phyloP scores from a whole-genome alignment of 805 yeast species.

The Myxozyma nipponensis region DNA sequence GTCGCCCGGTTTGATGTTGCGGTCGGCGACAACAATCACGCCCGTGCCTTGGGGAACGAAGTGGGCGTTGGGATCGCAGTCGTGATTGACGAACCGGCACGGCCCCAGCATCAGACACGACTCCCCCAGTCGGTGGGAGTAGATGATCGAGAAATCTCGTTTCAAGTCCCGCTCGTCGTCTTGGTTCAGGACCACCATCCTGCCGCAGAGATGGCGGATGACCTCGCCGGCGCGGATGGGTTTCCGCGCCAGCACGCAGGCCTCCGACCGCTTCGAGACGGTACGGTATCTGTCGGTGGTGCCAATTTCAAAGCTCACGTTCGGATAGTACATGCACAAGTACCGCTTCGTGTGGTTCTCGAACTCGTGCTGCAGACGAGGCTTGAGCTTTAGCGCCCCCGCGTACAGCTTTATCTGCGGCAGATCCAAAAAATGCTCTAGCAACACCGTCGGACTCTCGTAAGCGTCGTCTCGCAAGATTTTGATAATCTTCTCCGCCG shows the following conservation, averaged over 20 bases:
- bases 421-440: conserved; percentile 6
- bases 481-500: conserved; percentile 1
- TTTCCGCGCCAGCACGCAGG: conserved; percentile 42
- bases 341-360: conserved; percentile 40
- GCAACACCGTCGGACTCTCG: conserved; percentile 2
- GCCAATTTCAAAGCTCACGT: conserved; percentile 43
- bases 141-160: conserved; percentile 44
- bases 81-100: conserved; percentile 47
- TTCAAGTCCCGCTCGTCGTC: conserved; percentile 38
- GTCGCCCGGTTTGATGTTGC: conserved; percentile 43
- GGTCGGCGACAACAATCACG: conserved; percentile 38
- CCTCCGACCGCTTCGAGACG: conserved; percentile 35
- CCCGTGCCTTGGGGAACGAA: conserved; percentile 37
- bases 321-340: conserved; percentile 37
- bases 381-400: conserved; percentile 3
- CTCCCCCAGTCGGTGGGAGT: conserved; percentile 37
- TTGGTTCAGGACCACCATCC: conserved; percentile 38
- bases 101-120: conserved; percentile 49
- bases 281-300: conserved; percentile 43
- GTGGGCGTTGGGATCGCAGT: conserved; percentile 44
- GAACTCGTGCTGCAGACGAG: conserved; percentile 35
- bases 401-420: conserved; percentile 9
- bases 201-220: conserved; percentile 40
- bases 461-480: conserved; percentile 4
- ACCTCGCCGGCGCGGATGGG: conserved; percentile 35